phyloP scores from a whole-genome alignment of 495 filamentous ascomycete species.

The Collariella sp. region DNA sequence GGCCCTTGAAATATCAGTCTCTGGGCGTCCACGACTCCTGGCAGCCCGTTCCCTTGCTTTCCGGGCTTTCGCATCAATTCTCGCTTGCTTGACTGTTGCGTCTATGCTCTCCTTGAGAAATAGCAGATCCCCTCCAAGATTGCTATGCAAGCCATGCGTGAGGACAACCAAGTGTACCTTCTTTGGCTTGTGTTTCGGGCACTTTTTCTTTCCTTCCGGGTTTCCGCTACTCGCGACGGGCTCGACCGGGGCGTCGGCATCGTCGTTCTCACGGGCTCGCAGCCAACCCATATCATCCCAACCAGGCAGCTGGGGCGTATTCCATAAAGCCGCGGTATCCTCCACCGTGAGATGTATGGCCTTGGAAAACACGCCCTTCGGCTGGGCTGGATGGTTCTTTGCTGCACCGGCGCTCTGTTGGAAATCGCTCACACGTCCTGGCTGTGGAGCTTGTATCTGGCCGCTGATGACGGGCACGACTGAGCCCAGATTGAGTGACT shows the following conservation, averaged over 20 bases:
- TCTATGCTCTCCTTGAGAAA: slow-evolving; percentile 97
- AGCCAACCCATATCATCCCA: slow-evolving; percentile 40
- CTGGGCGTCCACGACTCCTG: slow-evolving; percentile 29
- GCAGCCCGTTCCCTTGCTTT: slow-evolving; percentile 38
- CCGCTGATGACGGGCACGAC: slow-evolving; percentile 38
- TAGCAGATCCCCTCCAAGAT: slow-evolving; percentile 94
- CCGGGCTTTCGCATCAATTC: slow-evolving; percentile 49
- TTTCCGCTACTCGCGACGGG: background rate
- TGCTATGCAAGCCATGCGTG: slow-evolving; percentile 93
- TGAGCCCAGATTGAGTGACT: slow-evolving; percentile 60
- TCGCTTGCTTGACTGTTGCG: slow-evolving; percentile 61
- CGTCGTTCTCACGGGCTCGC: slow-evolving; percentile 23
- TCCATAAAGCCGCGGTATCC: slow-evolving; percentile 84
- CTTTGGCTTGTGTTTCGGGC: slow-evolving; percentile 43
- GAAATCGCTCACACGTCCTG: slow-evolving; percentile 68
- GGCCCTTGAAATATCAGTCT: slow-evolving; percentile 41
- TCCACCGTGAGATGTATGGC: slow-evolving; percentile 71
- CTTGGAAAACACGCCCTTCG: slow-evolving; percentile 68
- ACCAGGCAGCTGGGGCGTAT: slow-evolving; percentile 69
- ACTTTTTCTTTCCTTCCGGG: slow-evolving; percentile 2
- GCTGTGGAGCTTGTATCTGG: slow-evolving; percentile 38
- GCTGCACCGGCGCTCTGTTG: slow-evolving; percentile 42
- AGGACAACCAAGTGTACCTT: slow-evolving; percentile 84
- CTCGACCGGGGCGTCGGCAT: slow-evolving; percentile 18
- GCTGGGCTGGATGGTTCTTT: slow-evolving; percentile 39